Evolutionary conservation across 139 green algal genomes (phyloP).

Genomic region (Eudorina sp.): DNA sequence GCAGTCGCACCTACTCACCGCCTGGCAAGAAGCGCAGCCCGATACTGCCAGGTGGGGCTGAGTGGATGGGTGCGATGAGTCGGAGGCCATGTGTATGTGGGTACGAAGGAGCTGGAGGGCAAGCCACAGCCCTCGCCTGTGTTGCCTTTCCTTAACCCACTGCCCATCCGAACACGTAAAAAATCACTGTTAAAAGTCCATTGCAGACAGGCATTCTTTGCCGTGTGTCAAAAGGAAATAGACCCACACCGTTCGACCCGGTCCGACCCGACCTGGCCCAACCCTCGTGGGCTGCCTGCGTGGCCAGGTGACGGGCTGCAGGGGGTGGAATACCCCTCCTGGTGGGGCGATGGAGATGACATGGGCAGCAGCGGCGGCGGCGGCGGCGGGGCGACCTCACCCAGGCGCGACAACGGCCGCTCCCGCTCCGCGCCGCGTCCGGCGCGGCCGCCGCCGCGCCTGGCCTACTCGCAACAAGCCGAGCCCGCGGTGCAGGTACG

Average conservation of each 20-base stretch:
- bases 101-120: no score
- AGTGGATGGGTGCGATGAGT: background rate
- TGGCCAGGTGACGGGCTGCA: constrained; percentile 2
- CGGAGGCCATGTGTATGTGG: no score
- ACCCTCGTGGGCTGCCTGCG: no score
- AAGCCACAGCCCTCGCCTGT: no score
- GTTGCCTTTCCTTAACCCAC: no score
- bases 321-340: constrained; percentile 43
- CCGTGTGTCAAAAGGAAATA: no score
- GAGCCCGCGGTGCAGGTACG: constrained; percentile 22
- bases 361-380: background rate
- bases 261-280: no score
- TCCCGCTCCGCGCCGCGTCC: constrained; percentile 11
- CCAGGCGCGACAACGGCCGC: background rate
- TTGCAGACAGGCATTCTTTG: no score
- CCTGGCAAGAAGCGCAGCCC: constrained; percentile 51
- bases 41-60: background rate
- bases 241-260: no score
- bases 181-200: no score
- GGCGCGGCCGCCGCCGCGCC: constrained; percentile 9
- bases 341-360: constrained; percentile 53
- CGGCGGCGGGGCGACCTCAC: background rate
- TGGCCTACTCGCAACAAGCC: constrained; percentile 51
- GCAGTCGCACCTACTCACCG: constrained; percentile 37
- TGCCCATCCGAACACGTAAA: no score